phyloP scores from a whole-genome alignment of 2,329 filamentous ascomycete species.

The Ophiostoma ulmi region DNA sequence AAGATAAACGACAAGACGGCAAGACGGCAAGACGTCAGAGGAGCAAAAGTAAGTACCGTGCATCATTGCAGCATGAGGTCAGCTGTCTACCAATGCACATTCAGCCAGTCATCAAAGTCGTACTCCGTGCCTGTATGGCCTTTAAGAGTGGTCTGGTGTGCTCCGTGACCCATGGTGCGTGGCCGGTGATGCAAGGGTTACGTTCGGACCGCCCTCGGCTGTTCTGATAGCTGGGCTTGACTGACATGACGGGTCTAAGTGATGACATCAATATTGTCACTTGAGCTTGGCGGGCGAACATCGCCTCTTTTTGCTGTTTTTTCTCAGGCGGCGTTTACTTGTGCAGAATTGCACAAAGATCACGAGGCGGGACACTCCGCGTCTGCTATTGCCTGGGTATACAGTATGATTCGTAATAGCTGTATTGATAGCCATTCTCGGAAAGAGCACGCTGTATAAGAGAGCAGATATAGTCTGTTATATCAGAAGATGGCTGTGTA shows the following conservation, averaged over 20 bases:
- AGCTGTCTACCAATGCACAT: background rate
- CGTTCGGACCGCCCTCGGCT: constrained; percentile 18
- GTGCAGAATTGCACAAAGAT: background rate
- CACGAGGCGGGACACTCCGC: background rate
- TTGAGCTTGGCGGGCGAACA: background rate
- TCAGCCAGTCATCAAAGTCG: background rate
- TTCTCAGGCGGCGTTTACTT: background rate
- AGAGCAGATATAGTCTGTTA: background rate
- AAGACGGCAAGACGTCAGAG: background rate
- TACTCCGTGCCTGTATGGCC: background rate
- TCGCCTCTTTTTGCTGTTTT: background rate
- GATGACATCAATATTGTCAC: background rate
- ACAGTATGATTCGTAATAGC: background rate
- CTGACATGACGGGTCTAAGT: background rate
- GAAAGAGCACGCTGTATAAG: background rate
- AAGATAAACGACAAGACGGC: background rate
- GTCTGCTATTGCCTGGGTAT: background rate
- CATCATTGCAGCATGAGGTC: background rate
- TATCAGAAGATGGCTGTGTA: background rate
- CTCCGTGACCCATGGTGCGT: background rate
- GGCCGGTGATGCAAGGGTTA: background rate
- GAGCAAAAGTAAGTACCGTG: background rate
- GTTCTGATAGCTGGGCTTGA: background rate
- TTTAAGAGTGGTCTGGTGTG: background rate
- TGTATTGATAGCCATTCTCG: background rate